These are phyloP conservation scores for Penicillium sp. DNA, from an alignment of 2,329 filamentous ascomycete species.

Conservation along the genomic window DNA sequence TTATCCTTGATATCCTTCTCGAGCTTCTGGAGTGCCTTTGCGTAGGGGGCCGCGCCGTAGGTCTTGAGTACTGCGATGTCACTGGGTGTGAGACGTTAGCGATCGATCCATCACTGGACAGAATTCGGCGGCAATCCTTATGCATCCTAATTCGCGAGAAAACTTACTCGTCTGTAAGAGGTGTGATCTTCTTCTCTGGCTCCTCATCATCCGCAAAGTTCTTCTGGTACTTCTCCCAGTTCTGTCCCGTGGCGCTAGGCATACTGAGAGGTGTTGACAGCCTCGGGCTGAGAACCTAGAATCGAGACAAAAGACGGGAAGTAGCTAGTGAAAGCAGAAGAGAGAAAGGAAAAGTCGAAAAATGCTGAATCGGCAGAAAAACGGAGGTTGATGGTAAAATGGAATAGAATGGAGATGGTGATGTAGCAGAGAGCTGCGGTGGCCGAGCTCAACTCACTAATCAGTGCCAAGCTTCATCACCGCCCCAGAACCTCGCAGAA, in stretches of 20 bases:
- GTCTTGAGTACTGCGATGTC: constrained; percentile 99
- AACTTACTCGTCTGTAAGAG: constrained; percentile 89
- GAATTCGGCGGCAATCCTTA: neutral
- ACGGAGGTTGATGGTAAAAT: constrained; percentile 22
- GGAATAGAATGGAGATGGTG: constrained; percentile 20
- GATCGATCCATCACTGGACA: constrained; percentile 15
- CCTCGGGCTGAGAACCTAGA: constrained; percentile 23
- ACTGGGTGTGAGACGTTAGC: constrained; percentile 54
- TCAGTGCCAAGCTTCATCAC: constrained; percentile 42
- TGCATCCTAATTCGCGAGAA: neutral
- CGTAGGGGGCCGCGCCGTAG: constrained; percentile 95
- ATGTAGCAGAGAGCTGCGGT: constrained; percentile 36
- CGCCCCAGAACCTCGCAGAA: constrained; percentile 42
- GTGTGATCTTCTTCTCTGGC: constrained; percentile 99
- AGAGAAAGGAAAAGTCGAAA: neutral
- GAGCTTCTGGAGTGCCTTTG: constrained; percentile 89
- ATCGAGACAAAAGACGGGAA: constrained; percentile 7
- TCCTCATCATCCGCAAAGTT: constrained; percentile 94
- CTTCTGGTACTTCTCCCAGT: constrained; percentile 99
- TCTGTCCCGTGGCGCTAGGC: constrained; percentile 90
- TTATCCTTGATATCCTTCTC: constrained; percentile 99
- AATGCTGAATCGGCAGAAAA: neutral
- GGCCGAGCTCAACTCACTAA: constrained; percentile 40
- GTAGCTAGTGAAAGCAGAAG: constrained; percentile 2
- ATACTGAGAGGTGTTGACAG: constrained; percentile 51